Conservation (phyloP, 2,329 filamentous ascomycete genomes). For the Hypoxylon rubiginosum region DNA sequence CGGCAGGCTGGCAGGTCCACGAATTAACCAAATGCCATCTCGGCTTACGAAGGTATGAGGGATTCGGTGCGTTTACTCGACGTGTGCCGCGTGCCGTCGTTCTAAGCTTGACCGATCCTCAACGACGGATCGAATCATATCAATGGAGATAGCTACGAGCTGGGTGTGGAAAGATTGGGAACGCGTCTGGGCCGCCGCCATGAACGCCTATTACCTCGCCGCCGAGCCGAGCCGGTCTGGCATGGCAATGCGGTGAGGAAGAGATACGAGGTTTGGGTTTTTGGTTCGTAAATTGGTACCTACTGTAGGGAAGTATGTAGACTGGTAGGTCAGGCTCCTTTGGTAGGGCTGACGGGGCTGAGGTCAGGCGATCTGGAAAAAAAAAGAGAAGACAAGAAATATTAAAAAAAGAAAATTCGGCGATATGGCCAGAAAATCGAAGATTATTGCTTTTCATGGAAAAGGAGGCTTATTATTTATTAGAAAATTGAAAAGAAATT, state of each 20-base stretch:
- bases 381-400: neutral
- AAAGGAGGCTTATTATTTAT: neutral
- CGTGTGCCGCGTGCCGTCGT: no score
- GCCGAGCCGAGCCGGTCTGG: neutral
- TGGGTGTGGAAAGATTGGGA: neutral
- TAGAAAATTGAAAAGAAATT: no score
- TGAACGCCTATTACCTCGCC: neutral
- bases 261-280: neutral
- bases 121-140: neutral
- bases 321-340: neutral
- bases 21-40: neutral
- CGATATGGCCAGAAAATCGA: neutral
- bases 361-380: conserved; percentile 4
- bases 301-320: neutral
- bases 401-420: neutral
- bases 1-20: neutral
- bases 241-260: neutral
- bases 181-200: neutral
- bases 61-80: neutral
- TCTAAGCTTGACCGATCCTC: neutral
- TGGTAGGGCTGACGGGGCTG: conserved; percentile 7
- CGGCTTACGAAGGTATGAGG: neutral
- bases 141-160: neutral
- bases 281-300: neutral
- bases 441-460: neutral